Percentiles rank a stretch among this genome's conserved stretches.
Evolutionary conservation across 169 alveolate genomes (phyloP).

Genomic region (Plasmodium inui): DNA sequence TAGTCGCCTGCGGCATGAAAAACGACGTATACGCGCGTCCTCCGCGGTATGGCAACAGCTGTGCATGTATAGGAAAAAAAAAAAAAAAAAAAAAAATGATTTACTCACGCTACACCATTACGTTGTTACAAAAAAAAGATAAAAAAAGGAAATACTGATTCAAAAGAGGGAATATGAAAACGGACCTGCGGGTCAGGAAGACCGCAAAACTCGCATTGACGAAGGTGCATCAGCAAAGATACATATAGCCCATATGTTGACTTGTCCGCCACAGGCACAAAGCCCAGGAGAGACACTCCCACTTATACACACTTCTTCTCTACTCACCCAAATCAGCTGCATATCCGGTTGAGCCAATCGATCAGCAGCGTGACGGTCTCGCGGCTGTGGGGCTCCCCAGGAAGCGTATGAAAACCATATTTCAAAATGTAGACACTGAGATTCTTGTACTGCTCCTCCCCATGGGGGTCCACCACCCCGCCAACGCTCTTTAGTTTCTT

Average conservation of each 20-base stretch:
- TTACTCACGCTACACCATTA: background rate
- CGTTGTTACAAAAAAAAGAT: background rate
- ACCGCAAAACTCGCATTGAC: background rate
- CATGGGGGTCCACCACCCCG: background rate
- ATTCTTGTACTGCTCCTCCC: constrained; percentile 17
- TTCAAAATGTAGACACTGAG: constrained; percentile 39
- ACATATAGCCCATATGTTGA: background rate
- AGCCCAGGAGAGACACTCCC: background rate
- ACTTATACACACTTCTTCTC: background rate
- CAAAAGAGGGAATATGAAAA: background rate
- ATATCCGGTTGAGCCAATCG: constrained; percentile 38
- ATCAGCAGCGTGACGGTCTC: constrained; percentile 13
- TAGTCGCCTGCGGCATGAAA: background rate
- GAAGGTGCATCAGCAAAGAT: background rate
- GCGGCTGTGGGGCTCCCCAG: constrained; percentile 39
- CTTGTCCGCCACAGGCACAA: background rate
- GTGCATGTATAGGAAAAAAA: background rate
- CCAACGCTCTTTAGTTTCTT: background rate
- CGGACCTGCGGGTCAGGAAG: background rate
- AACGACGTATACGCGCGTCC: background rate
- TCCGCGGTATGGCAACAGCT: background rate
- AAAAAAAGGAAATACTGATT: background rate
- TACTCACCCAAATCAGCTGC: background rate
- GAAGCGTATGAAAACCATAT: constrained; percentile 54
- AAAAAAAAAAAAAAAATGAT: background rate